Evolutionary conservation across 1,139 yeast genomes (phyloP).

Genomic region (Saccharomycopsis hybrid): DNA sequence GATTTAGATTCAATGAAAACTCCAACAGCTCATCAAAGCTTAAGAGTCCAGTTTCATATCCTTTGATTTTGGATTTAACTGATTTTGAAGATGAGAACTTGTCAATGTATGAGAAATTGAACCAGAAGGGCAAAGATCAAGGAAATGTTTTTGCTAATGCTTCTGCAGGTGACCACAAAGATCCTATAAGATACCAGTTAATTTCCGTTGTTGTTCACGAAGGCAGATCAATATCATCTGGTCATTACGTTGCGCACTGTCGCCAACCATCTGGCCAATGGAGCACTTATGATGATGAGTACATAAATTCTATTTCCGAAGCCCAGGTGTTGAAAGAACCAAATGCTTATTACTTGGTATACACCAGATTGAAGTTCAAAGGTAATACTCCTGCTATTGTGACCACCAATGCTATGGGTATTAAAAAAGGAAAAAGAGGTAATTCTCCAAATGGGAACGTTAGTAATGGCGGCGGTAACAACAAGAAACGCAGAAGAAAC

Average conservation of each 20-base stretch:
- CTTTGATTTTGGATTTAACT: conserved; percentile 67
- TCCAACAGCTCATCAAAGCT: conserved; percentile 67
- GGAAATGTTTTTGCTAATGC: conserved; percentile 21
- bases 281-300: conserved; percentile 94
- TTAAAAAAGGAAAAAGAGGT: no score
- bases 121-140: conserved; percentile 22
- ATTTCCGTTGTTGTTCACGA: conserved; percentile 89
- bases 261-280: conserved; percentile 87
- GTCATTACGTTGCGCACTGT: conserved; percentile 89
- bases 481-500: conserved; percentile 2
- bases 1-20: conserved; percentile 80
- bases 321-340: conserved; percentile 73
- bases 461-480: no score
- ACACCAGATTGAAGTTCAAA: conserved; percentile 50
- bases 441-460: no score
- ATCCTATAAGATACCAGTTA: conserved; percentile 62
- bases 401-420: no score
- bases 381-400: background rate
- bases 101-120: conserved; percentile 21
- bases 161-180: conserved; percentile 19
- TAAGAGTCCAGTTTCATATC: conserved; percentile 78
- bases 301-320: conserved; percentile 67
- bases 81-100: conserved; percentile 34
- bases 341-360: conserved; percentile 82
- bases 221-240: conserved; percentile 87